Evolutionary conservation across 2,329 filamentous ascomycete species (phyloP), one percentile per base, ranked within the genome.

Genomic region (Trichoderma gracile): DNA sequence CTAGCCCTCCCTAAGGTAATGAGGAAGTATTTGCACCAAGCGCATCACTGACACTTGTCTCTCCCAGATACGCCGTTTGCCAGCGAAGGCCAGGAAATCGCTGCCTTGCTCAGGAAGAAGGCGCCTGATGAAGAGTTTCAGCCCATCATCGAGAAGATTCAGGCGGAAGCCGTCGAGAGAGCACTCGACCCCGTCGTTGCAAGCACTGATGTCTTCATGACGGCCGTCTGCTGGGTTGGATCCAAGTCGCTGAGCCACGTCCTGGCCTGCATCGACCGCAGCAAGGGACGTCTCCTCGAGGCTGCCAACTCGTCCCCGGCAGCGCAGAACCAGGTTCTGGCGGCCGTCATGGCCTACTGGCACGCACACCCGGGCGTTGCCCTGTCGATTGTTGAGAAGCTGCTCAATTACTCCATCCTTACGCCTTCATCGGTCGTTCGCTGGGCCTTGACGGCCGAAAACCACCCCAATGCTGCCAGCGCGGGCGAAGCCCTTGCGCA

Each of bases 201-300:
- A n/a, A 95, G 92, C 68, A 96, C 93, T 5, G 95, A 98, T 74
- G 93, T 93, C 46, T 96, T 97, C 73, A 89, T 97, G 73, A 99
- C 94, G 0, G 89, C 92, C 21, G 93, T 99, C 69, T 95, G 94
- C 79, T 95, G 88, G 78, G 89, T 97, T 55, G 95, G 95, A 50
- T 93, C 92, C 68, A 99, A 99, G 78, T 97, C 94, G 0, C 86
- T 99, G 38, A 97, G 93, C 14, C 95, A 99, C 76, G 92, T 97
- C 4, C 86, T 99, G 17, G 96, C 93, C 9, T 96, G 91, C 75
- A 97, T 99, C 69, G 95, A 99, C 77, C 90, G 95, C 65, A 94
- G 90, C 78, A 97, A 97, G 78, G 91, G 94, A 62, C 88, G 93
- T 33, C 86, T 99, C 0, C 81, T 97, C 2, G 88, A 90, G 65